Percentiles rank a stretch among this genome's conserved stretches.
phyloP scores from a whole-genome alignment of 1,284 basidiomycete species.

The Microbotryum intermedium region DNA sequence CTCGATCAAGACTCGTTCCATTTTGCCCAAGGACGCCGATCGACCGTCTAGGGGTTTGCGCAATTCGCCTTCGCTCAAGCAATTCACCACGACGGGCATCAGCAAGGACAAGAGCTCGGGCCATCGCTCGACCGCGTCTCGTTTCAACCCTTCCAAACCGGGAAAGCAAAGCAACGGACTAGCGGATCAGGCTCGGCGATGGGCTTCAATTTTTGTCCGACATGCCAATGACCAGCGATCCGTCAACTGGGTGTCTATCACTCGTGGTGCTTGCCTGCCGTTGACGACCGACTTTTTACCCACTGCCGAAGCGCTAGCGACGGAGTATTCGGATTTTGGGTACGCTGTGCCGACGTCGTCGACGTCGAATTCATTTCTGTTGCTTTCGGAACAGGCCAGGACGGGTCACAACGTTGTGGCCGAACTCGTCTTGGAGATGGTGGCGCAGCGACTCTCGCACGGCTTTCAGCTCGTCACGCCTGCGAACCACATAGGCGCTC shows the following conservation, averaged over 20 bases:
- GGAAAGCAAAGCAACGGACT: slow-evolving; percentile 26
- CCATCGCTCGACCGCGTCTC: slow-evolving; percentile 2
- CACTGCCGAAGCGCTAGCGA: slow-evolving; percentile 61
- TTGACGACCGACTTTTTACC: slow-evolving; percentile 89
- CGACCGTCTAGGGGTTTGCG: neutral
- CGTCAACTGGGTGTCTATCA: slow-evolving; percentile 73
- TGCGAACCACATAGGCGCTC: slow-evolving; percentile 13
- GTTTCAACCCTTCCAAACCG: slow-evolving; percentile 29
- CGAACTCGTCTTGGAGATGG: slow-evolving; percentile 82
- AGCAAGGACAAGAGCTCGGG: slow-evolving; percentile 6
- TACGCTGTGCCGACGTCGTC: slow-evolving; percentile 43
- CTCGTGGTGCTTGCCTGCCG: slow-evolving; percentile 59
- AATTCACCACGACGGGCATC: slow-evolving; percentile 2
- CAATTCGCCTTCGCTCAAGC: slow-evolving; percentile 22
- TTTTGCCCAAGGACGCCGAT: neutral
- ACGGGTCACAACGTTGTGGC: slow-evolving; percentile 40
- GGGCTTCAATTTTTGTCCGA: slow-evolving; percentile 31
- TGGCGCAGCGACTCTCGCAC: slow-evolving; percentile 79
- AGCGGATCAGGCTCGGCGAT: slow-evolving; percentile 29
- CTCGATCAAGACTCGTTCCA: slow-evolving; percentile 10
- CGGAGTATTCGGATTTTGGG: slow-evolving; percentile 63
- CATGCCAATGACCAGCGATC: slow-evolving; percentile 27
- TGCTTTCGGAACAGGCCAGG: slow-evolving; percentile 35
- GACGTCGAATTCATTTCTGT: slow-evolving; percentile 52
- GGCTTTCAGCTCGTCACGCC: slow-evolving; percentile 85